Conservation (phyloP, 768 basidiomycete genomes). For the Boletus huronensis region DNA sequence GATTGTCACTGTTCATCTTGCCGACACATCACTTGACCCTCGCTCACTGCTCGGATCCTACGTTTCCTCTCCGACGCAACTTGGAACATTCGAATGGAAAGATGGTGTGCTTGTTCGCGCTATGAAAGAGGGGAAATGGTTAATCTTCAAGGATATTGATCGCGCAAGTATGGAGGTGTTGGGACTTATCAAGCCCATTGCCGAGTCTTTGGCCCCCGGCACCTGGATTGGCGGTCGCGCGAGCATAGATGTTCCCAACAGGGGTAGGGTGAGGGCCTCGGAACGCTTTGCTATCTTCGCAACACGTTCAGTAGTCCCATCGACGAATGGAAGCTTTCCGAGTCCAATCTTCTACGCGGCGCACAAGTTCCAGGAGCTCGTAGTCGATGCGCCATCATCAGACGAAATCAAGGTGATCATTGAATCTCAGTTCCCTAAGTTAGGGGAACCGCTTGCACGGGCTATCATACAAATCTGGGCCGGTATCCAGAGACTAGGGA, state of each 20-base stretch:
- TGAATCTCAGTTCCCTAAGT: conserved; percentile 56
- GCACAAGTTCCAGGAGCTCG: conserved; percentile 77
- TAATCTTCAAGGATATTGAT: conserved; percentile 91
- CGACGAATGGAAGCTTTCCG: conserved; percentile 46
- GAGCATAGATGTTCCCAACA: conserved; percentile 66
- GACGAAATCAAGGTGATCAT: conserved; percentile 74
- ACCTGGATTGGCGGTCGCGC: conserved; percentile 77
- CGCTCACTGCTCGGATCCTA: conserved; percentile 92
- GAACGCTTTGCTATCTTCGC: conserved; percentile 86
- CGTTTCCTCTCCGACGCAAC: conserved; percentile 74
- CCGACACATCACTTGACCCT: conserved; percentile 93
- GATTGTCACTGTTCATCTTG: conserved; percentile 83
- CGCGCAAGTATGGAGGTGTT: conserved; percentile 86
- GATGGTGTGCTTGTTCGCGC: conserved; percentile 90
- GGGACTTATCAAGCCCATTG: conserved; percentile 78
- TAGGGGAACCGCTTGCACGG: conserved; percentile 46
- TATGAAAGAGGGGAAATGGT: conserved; percentile 87
- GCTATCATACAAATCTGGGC: conserved; percentile 72
- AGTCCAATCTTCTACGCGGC: conserved; percentile 75
- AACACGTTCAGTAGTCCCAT: conserved; percentile 65
- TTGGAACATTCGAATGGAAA: conserved; percentile 94
- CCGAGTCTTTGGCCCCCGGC: conserved; percentile 64
- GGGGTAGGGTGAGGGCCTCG: conserved; percentile 69
- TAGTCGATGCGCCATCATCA: conserved; percentile 54
- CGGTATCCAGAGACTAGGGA: conserved; percentile 47